These are phyloP conservation scores for Ettlia oleoabundans DNA, from an alignment of 139 green algal species.

Conservation along the genomic window DNA sequence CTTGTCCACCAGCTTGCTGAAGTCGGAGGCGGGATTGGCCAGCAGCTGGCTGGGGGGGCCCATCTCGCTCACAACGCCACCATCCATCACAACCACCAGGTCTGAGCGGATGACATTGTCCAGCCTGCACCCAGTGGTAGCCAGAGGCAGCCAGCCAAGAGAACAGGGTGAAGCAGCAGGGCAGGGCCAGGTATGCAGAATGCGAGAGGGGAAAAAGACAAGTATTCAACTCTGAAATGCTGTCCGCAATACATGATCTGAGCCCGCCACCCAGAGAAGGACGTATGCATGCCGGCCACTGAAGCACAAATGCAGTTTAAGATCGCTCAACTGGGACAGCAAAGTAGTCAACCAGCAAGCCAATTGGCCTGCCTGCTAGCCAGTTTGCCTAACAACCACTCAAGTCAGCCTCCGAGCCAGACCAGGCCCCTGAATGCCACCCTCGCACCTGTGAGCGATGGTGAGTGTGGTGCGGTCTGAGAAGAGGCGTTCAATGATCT, in stretches of 20 bases:
- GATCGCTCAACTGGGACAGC: no score
- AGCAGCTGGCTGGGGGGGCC: constrained; percentile 22
- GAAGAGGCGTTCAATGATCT: constrained; percentile 60
- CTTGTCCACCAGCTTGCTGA: constrained; percentile 68
- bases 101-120: constrained; percentile 45
- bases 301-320: no score
- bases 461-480: constrained; percentile 60
- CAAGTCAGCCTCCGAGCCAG: background rate
- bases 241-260: no score
- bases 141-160: no score
- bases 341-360: no score
- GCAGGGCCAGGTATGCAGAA: background rate
- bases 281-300: no score
- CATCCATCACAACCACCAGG: constrained; percentile 49
- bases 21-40: constrained; percentile 50
- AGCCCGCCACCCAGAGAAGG: no score
- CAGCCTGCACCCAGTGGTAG: constrained; percentile 45
- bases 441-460: constrained; percentile 60
- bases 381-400: background rate
- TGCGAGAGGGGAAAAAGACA: no score
- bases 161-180: no score
- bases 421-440: constrained; percentile 2
- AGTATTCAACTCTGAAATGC: no score
- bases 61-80: constrained; percentile 58
- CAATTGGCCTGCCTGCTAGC: no score